A percentile compares a stretch with the other conserved stretches of the same genome.
phyloP scores from a whole-genome alignment of 257 asterid genomes.

The Ehretia macrophylla region DNA sequence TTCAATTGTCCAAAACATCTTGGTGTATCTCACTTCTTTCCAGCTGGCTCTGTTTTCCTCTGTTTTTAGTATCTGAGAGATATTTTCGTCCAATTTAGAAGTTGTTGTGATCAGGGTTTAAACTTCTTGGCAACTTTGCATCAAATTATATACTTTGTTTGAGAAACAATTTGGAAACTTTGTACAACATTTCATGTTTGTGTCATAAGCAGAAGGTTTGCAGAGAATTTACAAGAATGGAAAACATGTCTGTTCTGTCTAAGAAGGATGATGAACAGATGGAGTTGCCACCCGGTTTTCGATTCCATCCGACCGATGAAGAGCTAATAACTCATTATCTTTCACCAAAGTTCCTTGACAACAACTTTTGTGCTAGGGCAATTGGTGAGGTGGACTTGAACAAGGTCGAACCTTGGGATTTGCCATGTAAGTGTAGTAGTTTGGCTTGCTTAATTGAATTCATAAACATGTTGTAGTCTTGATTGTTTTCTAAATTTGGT shows the following conservation, averaged over 20 bases:
- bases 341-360: conserved; percentile 45
- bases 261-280: conserved; percentile 34
- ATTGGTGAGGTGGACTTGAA: conserved; percentile 84
- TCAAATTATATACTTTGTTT: too few species aligned
- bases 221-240: conserved; percentile 32
- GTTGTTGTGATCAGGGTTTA: too few species aligned
- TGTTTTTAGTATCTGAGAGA: not conserved
- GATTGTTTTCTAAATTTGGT: not conserved
- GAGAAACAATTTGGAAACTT: too few species aligned
- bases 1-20: not conserved
- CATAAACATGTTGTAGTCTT: not conserved
- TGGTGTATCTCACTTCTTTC: not conserved
- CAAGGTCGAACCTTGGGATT: conserved; percentile 87
- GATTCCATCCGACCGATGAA: conserved; percentile 89
- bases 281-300: conserved; percentile 82
- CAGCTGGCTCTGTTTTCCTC: not conserved
- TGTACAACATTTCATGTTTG: not conserved
- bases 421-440: conserved; percentile 53
- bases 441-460: not conserved
- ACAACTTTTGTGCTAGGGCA: conserved; percentile 36
- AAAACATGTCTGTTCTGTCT: conserved; percentile 20
- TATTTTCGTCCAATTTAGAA: too few species aligned
- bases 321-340: conserved; percentile 76
- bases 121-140: too few species aligned
- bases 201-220: not conserved